These are phyloP conservation scores for Prosopis cineraria DNA, from an alignment of 306 rosid species.

Conservation along the genomic window DNA sequence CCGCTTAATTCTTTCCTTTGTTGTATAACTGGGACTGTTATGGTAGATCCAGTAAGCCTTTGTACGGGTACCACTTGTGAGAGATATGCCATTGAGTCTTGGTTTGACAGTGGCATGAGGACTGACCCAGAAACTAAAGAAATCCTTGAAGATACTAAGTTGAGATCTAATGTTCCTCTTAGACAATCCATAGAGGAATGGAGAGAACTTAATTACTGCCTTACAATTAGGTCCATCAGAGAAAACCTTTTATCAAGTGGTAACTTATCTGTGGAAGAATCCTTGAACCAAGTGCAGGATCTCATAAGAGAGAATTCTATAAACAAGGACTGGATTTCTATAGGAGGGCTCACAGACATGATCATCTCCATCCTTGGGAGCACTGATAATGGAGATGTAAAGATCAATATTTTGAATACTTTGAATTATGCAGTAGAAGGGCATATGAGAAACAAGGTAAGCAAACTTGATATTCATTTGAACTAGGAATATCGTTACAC, in stretches of 20 bases:
- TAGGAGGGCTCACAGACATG: constrained; percentile 59
- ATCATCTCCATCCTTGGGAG: constrained; percentile 56
- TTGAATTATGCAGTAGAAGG: constrained; percentile 71
- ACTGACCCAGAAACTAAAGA: constrained; percentile 68
- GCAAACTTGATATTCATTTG: background rate
- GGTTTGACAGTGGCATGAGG: constrained; percentile 54
- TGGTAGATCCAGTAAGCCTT: constrained; percentile 92
- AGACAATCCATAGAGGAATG: constrained; percentile 86
- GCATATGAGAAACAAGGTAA: constrained; percentile 76
- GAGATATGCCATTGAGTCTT: constrained; percentile 64
- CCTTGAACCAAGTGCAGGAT: constrained; percentile 59
- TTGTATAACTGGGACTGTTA: constrained; percentile 53
- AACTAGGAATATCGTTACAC: background rate
- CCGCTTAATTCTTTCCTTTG: constrained; percentile 72
- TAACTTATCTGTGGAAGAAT: constrained; percentile 45
- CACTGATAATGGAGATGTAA: constrained; percentile 54
- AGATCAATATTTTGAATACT: constrained; percentile 59
- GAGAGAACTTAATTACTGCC: constrained; percentile 80
- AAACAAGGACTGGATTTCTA: constrained; percentile 82
- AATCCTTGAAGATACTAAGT: constrained; percentile 59
- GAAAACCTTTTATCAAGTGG: constrained; percentile 44
- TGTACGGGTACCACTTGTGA: constrained; percentile 88
- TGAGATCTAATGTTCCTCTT: constrained; percentile 65
- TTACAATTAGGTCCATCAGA: constrained; percentile 57
- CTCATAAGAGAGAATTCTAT: constrained; percentile 66